Evolutionary conservation across 78 protist genomes (phyloP).

Genomic region (Cavenderia fasciculata): DNA sequence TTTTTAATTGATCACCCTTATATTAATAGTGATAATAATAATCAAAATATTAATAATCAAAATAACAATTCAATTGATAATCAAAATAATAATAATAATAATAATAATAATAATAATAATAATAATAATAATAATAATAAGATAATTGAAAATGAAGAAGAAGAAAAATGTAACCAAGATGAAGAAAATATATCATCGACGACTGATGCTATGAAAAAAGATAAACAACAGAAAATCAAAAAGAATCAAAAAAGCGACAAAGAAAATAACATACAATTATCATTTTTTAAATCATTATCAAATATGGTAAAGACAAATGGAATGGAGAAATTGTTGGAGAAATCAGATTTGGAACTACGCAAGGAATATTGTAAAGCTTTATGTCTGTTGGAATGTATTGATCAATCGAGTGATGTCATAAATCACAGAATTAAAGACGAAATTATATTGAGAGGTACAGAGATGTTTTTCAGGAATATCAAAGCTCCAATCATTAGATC

Average conservation of each 20-base stretch:
- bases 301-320: constrained; percentile 18
- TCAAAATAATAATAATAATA: too few species aligned
- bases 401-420: background rate
- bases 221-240: too few species aligned
- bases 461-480: constrained; percentile 43
- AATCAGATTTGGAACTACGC: background rate
- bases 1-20: constrained; percentile 12
- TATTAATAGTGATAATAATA: background rate
- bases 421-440: constrained; percentile 26
- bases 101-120: background rate
- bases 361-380: background rate
- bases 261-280: background rate
- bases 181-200: too few species aligned
- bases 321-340: constrained; percentile 6
- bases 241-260: too few species aligned
- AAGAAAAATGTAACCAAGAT: background rate
- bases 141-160: background rate
- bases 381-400: background rate
- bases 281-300: constrained; percentile 22
- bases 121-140: background rate
- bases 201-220: background rate
- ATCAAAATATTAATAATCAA: too few species aligned
- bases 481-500: constrained; percentile 13
- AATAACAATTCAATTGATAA: too few species aligned
- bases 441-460: constrained; percentile 41